Base-by-base conservation (phyloP, 805 yeast genomes). In the Saccharomyces paradoxus region DNA sequence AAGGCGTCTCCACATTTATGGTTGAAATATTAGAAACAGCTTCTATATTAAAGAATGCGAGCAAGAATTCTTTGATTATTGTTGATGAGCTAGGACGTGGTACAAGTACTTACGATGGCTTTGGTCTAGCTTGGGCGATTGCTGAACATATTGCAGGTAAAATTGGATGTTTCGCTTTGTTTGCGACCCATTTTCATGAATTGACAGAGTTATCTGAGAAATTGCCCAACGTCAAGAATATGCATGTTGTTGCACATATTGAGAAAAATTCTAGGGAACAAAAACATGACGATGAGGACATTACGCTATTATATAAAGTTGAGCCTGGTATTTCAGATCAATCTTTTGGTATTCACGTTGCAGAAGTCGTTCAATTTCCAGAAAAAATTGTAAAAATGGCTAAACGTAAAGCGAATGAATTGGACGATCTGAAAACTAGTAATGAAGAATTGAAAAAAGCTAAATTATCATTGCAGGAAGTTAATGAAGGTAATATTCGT, bases 121-220 rank as follows among this genome's bases (percentile, higher is more conserved):
- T 94, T 74, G 99, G 99, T 0, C 77, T 94, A 46, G 99, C 99
- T 0, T 94, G 97, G 95, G 86, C 97, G 0, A 94, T 94, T 53
- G 86, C 92, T 59, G 96, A 91, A 65, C 84, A 85, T 70, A 82
- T 92, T 56, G 84, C 94, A 2, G 76, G 76, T 21, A 76, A 85
- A 51, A 79, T 87, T 51, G 77, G 79, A 51, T 85, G 97, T 58
- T 89, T 90, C 70, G 83, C 96, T 0, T 66, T 94, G 54, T 94
- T 94, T 77, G 98, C 99, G 0, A 94, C 99, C 0, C 99, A 94
- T 75, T 94, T 94, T 77, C 98, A 94, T 70, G 99, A 94, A 69
- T 77, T 94, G 56, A 94, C 98, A 1, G 84, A 85, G 32, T 74
- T 94, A 51, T 77, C 95, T 0, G 84, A 83, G 21, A 77, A 78